Percentiles rank a stretch among this genome's conserved stretches.
Conservation (phyloP, 495 filamentous ascomycete genomes). For the Penicillium cinerascens region DNA sequence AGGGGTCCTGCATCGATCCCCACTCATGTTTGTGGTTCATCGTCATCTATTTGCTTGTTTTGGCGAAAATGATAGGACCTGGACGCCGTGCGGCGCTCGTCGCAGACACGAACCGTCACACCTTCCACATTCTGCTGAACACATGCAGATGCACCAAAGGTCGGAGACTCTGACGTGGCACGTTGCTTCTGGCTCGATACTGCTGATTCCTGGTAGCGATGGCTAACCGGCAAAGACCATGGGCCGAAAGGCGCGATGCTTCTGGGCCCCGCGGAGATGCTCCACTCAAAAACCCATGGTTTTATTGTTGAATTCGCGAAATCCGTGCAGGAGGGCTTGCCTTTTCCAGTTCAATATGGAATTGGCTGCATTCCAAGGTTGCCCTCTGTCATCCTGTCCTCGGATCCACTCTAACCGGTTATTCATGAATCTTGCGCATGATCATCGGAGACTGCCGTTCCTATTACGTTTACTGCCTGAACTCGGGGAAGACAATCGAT, state of each 20-base stretch:
- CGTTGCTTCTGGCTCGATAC: conserved; percentile 35
- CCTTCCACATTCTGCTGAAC: conserved; percentile 39
- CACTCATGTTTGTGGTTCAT: conserved; percentile 45
- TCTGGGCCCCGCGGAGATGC: conserved; percentile 8
- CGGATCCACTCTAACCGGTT: conserved; percentile 7
- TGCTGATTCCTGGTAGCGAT: conserved; percentile 25
- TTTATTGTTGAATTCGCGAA: conserved; percentile 12
- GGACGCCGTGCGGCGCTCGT: conserved; percentile 33
- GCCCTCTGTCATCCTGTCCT: conserved; percentile 5
- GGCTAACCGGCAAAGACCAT: conserved; percentile 26
- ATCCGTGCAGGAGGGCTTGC: conserved; percentile 8
- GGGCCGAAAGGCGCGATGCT: conserved; percentile 24
- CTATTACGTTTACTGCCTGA: conserved; percentile 14
- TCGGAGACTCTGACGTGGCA: conserved; percentile 51
- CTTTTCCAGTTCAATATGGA: conserved; percentile 9
- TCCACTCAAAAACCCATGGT: conserved; percentile 11
- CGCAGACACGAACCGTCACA: conserved; percentile 42
- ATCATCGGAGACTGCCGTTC: conserved; percentile 27
- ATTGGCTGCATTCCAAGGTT: conserved; percentile 9
- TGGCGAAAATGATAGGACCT: conserved; percentile 39
- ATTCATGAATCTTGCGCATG: conserved; percentile 18
- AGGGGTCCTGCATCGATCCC: conserved; percentile 43
- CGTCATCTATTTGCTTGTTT: conserved; percentile 27
- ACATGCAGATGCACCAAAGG: conserved; percentile 47
- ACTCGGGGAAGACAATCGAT: conserved; percentile 26